Conservation (phyloP, 495 filamentous ascomycete species). For the Achaetomiella virescens region DNA sequence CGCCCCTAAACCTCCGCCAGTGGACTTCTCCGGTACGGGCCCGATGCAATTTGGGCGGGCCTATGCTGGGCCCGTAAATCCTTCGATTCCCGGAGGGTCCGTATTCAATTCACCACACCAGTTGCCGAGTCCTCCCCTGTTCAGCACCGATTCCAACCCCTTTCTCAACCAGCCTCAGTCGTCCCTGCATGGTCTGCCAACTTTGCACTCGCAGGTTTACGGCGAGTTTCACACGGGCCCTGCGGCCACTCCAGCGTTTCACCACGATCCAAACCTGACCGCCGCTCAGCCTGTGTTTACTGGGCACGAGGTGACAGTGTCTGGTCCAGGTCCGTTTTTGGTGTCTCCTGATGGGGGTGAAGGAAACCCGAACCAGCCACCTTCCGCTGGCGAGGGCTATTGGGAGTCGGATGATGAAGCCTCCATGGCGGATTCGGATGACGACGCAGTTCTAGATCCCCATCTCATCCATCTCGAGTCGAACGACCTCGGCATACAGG, state of each 20-base stretch:
- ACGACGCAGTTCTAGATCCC: slow-evolving; percentile 32
- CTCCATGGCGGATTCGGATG: slow-evolving; percentile 51
- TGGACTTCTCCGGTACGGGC: slow-evolving; percentile 27
- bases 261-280: background rate
- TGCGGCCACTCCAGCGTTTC: background rate
- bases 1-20: slow-evolving; percentile 30
- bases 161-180: background rate
- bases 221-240: background rate
- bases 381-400: slow-evolving; percentile 31
- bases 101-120: slow-evolving; percentile 9
- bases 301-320: background rate
- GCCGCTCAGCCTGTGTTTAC: background rate
- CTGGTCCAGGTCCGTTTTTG: background rate
- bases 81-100: slow-evolving; percentile 1
- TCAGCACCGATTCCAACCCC: slow-evolving; percentile 1
- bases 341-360: slow-evolving; percentile 1
- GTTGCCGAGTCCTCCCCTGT: slow-evolving; percentile 8
- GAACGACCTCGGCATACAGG: slow-evolving; percentile 36
- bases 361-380: background rate
- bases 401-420: slow-evolving; percentile 62
- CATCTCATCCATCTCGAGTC: slow-evolving; percentile 29
- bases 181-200: background rate
- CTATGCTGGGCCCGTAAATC: slow-evolving; percentile 14
- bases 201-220: background rate
- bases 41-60: slow-evolving; percentile 9